Conservation (phyloP, 768 basidiomycete species). For the Obba rivulosa region DNA sequence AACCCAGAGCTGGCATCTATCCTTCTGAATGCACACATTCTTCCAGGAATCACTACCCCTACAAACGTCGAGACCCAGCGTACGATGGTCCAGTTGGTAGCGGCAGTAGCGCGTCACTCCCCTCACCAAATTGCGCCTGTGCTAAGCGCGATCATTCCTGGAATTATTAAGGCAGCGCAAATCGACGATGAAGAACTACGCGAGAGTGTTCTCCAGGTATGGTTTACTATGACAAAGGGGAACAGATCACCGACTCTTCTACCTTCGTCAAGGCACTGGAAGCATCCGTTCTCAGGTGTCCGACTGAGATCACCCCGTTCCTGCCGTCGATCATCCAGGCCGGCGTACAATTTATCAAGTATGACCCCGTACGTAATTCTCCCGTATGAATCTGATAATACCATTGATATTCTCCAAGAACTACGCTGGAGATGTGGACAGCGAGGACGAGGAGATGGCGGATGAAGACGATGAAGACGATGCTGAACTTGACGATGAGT, state of each 20-base stretch:
- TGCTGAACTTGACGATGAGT: conserved; percentile 68
- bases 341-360: conserved; percentile 78
- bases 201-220: conserved; percentile 75
- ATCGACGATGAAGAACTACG: conserved; percentile 80
- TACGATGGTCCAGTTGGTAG: conserved; percentile 73
- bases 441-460: conserved; percentile 56
- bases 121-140: conserved; percentile 60
- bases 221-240: neutral
- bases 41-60: conserved; percentile 49
- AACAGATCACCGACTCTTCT: neutral
- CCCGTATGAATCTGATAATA: neutral
- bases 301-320: conserved; percentile 74
- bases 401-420: conserved; percentile 38
- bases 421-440: conserved; percentile 68
- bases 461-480: conserved; percentile 77
- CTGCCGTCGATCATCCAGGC: conserved; percentile 61
- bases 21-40: conserved; percentile 54
- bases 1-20: conserved; percentile 54
- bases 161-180: conserved; percentile 61
- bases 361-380: conserved; percentile 72
- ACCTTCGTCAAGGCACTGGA: conserved; percentile 63
- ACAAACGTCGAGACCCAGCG: conserved; percentile 65
- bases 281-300: conserved; percentile 76
- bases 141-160: conserved; percentile 60
- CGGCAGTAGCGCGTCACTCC: conserved; percentile 73